Evolutionary conservation across 2,329 filamentous ascomycete genomes (phyloP).

Genomic region (Ceratocystis harringtonii): DNA sequence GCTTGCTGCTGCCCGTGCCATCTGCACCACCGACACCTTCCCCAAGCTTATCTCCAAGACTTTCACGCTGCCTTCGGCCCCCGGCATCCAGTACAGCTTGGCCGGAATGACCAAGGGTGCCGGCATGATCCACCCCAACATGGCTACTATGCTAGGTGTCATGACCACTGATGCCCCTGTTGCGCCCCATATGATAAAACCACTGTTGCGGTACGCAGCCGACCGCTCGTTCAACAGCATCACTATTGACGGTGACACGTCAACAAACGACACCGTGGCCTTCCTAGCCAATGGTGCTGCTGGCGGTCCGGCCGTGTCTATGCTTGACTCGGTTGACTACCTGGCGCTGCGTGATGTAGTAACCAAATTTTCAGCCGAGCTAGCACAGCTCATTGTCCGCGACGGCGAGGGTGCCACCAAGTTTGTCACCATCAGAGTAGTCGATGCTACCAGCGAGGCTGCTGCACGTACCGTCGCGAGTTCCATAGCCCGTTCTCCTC

Average conservation of each 20-base stretch:
- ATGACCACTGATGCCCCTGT: constrained; percentile 85
- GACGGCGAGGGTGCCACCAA: constrained; percentile 97
- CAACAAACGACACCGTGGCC: constrained; percentile 91
- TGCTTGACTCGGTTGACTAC: constrained; percentile 45
- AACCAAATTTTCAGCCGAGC: constrained; percentile 62
- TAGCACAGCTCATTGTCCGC: constrained; percentile 85
- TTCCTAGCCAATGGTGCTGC: constrained; percentile 92
- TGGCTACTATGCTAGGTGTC: constrained; percentile 87
- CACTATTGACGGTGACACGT: constrained; percentile 91
- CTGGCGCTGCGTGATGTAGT: constrained; percentile 55
- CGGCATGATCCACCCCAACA: constrained; percentile 98
- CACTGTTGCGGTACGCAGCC: constrained; percentile 58
- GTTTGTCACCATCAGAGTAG: constrained; percentile 84
- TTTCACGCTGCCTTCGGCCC: constrained; percentile 62
- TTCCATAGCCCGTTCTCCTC: constrained; percentile 75
- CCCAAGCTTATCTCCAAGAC: constrained; percentile 80
- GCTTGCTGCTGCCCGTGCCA: constrained; percentile 73
- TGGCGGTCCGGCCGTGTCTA: constrained; percentile 49
- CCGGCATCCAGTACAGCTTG: constrained; percentile 61
- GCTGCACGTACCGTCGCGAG: constrained; percentile 68
- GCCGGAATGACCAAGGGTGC: constrained; percentile 96
- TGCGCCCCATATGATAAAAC: constrained; percentile 48
- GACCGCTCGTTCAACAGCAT: constrained; percentile 90
- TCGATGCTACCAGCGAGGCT: constrained; percentile 51
- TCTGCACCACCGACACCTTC: constrained; percentile 97